Conservation (phyloP, 179 eudicot genomes). For the Heliamphora pulchella region DNA sequence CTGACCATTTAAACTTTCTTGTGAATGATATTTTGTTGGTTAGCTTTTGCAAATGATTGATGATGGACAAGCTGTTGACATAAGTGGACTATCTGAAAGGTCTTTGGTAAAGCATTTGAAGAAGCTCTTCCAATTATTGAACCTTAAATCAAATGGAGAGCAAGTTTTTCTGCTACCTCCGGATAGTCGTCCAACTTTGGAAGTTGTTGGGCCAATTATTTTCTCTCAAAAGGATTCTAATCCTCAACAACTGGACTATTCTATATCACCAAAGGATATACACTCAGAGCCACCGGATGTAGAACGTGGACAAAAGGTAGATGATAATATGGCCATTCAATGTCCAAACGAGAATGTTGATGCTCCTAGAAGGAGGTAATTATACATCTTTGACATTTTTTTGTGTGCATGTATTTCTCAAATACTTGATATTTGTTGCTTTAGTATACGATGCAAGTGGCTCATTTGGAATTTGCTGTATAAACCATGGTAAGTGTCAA, state of each 20-base stretch:
- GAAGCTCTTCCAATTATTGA: constrained; percentile 64
- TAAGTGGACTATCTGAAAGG: constrained; percentile 73
- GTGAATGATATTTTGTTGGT: constrained; percentile 18
- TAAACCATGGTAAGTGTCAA: not conserved
- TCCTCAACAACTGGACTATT: constrained; percentile 29
- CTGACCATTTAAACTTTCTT: constrained; percentile 4
- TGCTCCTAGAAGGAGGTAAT: constrained; percentile 61
- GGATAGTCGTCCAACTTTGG: constrained; percentile 62
- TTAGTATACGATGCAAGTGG: not conserved
- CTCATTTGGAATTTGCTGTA: not conserved
- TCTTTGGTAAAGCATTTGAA: constrained; percentile 62
- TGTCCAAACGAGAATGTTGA: constrained; percentile 34
- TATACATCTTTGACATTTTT: not conserved
- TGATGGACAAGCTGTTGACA: constrained; percentile 91
- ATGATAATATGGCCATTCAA: constrained; percentile 24
- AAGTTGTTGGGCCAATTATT: constrained; percentile 57
- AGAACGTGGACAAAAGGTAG: constrained; percentile 23
- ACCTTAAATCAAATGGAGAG: constrained; percentile 67
- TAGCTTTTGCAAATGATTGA: constrained; percentile 82
- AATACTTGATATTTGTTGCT: not conserved
- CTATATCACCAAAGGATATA: constrained; percentile 15
- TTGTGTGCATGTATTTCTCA: constrained; percentile 7
- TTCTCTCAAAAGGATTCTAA: constrained; percentile 23
- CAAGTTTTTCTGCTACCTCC: constrained; percentile 62
- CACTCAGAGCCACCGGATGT: constrained; percentile 26